These are phyloP conservation scores for Pascua sp. DNA, from an alignment of 1,284 basidiomycete species.

Conservation along the genomic window DNA sequence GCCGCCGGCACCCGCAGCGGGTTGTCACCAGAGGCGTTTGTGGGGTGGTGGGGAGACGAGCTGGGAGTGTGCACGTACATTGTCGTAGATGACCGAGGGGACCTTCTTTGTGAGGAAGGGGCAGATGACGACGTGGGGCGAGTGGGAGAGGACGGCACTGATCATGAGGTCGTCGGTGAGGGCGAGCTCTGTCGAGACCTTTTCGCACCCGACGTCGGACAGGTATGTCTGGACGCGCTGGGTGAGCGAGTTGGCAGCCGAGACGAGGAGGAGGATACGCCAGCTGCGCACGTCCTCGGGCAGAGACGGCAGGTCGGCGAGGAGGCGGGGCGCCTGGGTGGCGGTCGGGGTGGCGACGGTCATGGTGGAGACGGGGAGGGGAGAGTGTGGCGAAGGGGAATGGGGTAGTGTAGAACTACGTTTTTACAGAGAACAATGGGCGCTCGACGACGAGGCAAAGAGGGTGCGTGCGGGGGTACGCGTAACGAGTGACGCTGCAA, in stretches of 20 bases:
- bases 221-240: slow-evolving; percentile 48
- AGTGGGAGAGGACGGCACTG: slow-evolving; percentile 42
- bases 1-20: no score
- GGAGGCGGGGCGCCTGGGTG: slow-evolving; percentile 4
- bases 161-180: slow-evolving; percentile 48
- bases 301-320: slow-evolving; percentile 19
- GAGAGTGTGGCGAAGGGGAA: neutral
- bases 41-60: neutral
- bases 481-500: no score
- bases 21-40: neutral
- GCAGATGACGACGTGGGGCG: slow-evolving; percentile 51
- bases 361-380: neutral
- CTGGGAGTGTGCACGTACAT: slow-evolving; percentile 24
- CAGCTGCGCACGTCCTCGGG: slow-evolving; percentile 23
- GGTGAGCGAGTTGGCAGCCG: slow-evolving; percentile 52
- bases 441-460: neutral
- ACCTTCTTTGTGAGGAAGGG: slow-evolving; percentile 53
- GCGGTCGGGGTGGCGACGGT: slow-evolving; percentile 2
- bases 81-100: slow-evolving; percentile 46
- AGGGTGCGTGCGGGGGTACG: neutral
- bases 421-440: neutral
- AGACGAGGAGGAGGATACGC: slow-evolving; percentile 50
- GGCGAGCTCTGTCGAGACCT: slow-evolving; percentile 49
- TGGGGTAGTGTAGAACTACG: neutral
- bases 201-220: slow-evolving; percentile 39